Conservation (phyloP, 345 rosid species). For the Streptanthus diversifolius region DNA sequence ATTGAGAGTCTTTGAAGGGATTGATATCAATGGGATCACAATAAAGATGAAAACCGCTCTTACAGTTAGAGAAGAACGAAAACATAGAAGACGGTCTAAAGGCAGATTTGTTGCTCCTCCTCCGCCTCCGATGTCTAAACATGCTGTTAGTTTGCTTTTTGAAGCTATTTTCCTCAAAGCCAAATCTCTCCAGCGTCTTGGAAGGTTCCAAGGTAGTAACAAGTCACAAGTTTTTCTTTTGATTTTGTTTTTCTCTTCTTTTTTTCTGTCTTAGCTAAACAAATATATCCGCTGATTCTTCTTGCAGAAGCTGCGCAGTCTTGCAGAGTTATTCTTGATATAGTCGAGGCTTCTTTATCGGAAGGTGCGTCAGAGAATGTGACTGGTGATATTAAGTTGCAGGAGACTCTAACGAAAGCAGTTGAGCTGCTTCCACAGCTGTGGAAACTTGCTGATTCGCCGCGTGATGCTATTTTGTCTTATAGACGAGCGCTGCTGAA, state of each 20-base stretch:
- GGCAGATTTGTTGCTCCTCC: slow-evolving; percentile 38
- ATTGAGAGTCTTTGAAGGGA: slow-evolving; percentile 82
- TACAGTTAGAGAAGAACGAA: slow-evolving; percentile 47
- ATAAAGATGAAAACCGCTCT: slow-evolving; percentile 59
- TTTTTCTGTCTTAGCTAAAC: background rate
- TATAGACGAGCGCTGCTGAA: slow-evolving; percentile 68
- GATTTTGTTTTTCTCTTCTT: background rate
- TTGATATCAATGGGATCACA: slow-evolving; percentile 62
- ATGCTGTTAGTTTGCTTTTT: slow-evolving; percentile 64
- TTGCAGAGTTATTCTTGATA: slow-evolving; percentile 76
- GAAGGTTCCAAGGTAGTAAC: slow-evolving; percentile 59
- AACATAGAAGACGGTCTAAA: slow-evolving; percentile 46
- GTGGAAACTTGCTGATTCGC: slow-evolving; percentile 66
- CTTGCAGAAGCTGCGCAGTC: slow-evolving; percentile 89
- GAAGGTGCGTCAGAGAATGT: slow-evolving; percentile 72
- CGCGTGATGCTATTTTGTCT: slow-evolving; percentile 59
- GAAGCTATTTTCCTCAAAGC: slow-evolving; percentile 85
- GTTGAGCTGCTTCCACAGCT: slow-evolving; percentile 83
- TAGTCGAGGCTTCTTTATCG: slow-evolving; percentile 67
- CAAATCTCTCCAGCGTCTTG: slow-evolving; percentile 67
- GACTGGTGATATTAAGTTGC: slow-evolving; percentile 67
- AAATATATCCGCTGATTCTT: background rate
- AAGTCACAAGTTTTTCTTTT: background rate
- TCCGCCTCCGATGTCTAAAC: slow-evolving; percentile 54
- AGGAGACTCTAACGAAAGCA: slow-evolving; percentile 66